Percentiles rank a stretch among this genome's conserved stretches.
Evolutionary conservation across 202 grass and related monocot species (phyloP).

Genomic region (Digitaria exilis): DNA sequence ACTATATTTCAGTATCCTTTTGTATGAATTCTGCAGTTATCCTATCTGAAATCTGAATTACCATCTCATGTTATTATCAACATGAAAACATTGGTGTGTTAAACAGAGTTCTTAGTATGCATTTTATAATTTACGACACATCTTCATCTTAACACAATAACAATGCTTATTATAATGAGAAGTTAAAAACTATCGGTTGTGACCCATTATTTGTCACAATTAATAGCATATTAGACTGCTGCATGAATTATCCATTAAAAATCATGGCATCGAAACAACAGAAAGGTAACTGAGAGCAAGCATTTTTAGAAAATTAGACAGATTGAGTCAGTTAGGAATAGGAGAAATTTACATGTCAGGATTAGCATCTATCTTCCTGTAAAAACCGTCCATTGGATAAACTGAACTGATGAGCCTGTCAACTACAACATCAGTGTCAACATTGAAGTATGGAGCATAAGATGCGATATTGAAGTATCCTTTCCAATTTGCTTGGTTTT

Average conservation of each 20-base stretch:
- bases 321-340: not conserved
- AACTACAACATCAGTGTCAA: slow-evolving; percentile 92
- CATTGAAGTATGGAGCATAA: slow-evolving; percentile 91
- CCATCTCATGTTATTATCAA: slow-evolving; percentile 17
- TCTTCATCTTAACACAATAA: slow-evolving; percentile 4
- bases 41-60: slow-evolving; percentile 22
- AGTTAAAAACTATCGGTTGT: not conserved
- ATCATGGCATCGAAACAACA: not conserved
- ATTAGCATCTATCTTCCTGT: slow-evolving; percentile 89
- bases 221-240: slow-evolving; percentile 14
- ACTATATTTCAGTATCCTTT: not conserved
- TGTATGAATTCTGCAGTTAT: not conserved
- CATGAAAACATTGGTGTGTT: not conserved
- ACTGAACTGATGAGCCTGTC: slow-evolving; percentile 79
- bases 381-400: slow-evolving; percentile 84
- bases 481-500: slow-evolving; percentile 74
- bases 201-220: not conserved
- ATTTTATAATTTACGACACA: slow-evolving; percentile 5
- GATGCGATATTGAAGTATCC: slow-evolving; percentile 91
- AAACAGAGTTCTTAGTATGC: slow-evolving; percentile 21
- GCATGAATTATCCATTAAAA: slow-evolving; percentile 4
- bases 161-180: slow-evolving; percentile 10
- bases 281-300: not conserved
- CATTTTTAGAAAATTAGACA: not conserved
- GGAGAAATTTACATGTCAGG: slow-evolving; percentile 84